Base-by-base conservation (phyloP, 805 yeast genomes). In the Spathaspora girioi region DNA sequence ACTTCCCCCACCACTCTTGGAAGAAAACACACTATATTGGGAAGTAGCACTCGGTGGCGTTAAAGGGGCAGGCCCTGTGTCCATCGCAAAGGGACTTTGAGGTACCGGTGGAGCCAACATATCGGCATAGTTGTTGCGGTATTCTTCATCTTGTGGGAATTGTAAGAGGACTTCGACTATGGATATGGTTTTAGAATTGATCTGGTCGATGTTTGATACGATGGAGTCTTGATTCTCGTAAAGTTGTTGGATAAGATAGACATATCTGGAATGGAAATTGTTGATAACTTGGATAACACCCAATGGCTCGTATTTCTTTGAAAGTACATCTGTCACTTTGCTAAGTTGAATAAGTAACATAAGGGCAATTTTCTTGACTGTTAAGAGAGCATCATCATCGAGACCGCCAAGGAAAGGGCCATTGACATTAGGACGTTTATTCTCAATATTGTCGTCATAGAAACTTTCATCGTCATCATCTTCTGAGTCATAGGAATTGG, bases 251-350 rank as follows among this genome's bases (percentile, higher is more conserved):
- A 56, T 56, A 6, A 55, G 40, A 38, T 53, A 48, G 9, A 48
- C 41, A 38, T 45, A 52, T 18, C 59, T 46, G 20, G 50, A 45
- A 32, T 63, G 47, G 62, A 57, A 52, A 54, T 61, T 57, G 53
- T 64, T 65, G 19, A 73, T 59, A 17, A 79, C 82, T 15, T 75
- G 76, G n/a, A 79, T 71, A 11, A 81, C 86, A 1, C 86, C 86
- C 47, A 79, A 60, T 29, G 69, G 70, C 38, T 78, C 70, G 57
- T 80, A 78, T 60, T 81, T 81, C 50, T 77, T 78, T 29, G 73
- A 61, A 32, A 81, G 64, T 14, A 80, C 82, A 51, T 81, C 85
- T 2, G 83, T 76, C 20, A 80, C 77, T 51, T 70, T 66, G 47
- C 71, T 59, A 40, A 80, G 66, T 32, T 76, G 76, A 47, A 68